phyloP scores from a whole-genome alignment of 768 basidiomycete genomes.

The Boletus insuetus region DNA sequence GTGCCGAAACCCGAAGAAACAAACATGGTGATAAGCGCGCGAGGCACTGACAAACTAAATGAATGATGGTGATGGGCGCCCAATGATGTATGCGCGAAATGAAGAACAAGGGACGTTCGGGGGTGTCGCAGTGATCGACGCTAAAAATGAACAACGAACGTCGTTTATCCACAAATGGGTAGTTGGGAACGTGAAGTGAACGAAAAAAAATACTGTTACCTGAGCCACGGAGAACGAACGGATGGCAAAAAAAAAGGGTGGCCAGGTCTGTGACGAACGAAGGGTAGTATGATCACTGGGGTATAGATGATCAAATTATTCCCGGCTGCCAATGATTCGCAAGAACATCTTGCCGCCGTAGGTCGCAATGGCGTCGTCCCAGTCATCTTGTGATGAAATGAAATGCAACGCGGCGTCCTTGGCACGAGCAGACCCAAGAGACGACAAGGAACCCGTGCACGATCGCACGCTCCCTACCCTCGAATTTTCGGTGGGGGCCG shows the following conservation, averaged over 20 bases:
- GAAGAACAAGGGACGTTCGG: neutral
- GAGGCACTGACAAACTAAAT: neutral
- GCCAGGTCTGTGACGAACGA: conserved; percentile 7
- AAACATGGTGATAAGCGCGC: neutral
- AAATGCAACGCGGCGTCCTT: conserved; percentile 37
- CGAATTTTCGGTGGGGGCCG: conserved; percentile 8
- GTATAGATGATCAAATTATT: conserved; percentile 7
- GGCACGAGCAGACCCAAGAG: conserved; percentile 26
- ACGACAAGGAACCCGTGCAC: conserved; percentile 35
- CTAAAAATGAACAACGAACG: neutral
- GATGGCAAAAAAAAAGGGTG: neutral
- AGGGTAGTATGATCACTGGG: neutral
- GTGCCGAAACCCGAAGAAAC: neutral
- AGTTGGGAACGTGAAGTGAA: neutral
- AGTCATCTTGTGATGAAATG: conserved; percentile 56
- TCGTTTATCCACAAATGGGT: neutral
- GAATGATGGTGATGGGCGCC: neutral
- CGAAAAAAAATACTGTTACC: neutral
- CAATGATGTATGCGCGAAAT: neutral
- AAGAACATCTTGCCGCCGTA: conserved; percentile 54
- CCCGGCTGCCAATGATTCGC: conserved; percentile 41
- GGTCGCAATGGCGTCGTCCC: conserved; percentile 48
- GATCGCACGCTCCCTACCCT: conserved; percentile 16
- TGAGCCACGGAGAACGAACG: conserved; percentile 8
- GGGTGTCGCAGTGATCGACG: neutral